Base-by-base conservation (phyloP, 2,329 filamentous ascomycete species). In the Venturia pyrina region DNA sequence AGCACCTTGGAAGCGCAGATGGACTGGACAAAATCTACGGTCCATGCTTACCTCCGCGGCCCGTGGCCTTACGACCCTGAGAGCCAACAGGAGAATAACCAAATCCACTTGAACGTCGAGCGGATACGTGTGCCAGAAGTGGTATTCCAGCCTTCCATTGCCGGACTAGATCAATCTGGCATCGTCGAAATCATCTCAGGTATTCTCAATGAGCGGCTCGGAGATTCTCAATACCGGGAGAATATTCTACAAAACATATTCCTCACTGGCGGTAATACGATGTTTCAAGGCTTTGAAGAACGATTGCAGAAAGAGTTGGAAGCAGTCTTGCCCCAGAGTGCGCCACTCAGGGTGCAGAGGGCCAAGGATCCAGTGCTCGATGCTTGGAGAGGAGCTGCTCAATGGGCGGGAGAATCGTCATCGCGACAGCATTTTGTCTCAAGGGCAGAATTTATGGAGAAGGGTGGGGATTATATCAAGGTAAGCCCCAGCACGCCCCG, bases 51-150 rank as follows among this genome's bases (percentile, higher is more conserved):
- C 78, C 80, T 90, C 46, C 89, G 92, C 65, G 95, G 95, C 0
- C 91, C 93, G 0, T 89, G 91, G 70, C 90, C 93, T 0, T 96
- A 92, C 70, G 89, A 98, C 70, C 79, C 87, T 0, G 87, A 91
- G 66, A 90, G 87, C 66, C 89, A 95, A 71, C 86, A 87, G 21
- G 85, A 99, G 78, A 86, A 87, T 21, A 87, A 92, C 75, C 93
- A 98, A 77, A 80, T 99, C 63, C 95, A 99, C 76, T 86, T 99
- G 69, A 99, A 99, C 75, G 91, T 99, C 65, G 93, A 98, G 80
- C 88, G 93, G 66, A 96, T 98, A 76, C 89, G 93, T 63, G 91
- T 96, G 1, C 93, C 93, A 3, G 93, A 98, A 78, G 89, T 97
- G 10, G 84, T 96, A 21, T 97, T 97, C 80, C 91, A 96, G 73